phyloP scores from a whole-genome alignment of 2,329 filamentous ascomycete species.

The Aureobasidium sp. region DNA sequence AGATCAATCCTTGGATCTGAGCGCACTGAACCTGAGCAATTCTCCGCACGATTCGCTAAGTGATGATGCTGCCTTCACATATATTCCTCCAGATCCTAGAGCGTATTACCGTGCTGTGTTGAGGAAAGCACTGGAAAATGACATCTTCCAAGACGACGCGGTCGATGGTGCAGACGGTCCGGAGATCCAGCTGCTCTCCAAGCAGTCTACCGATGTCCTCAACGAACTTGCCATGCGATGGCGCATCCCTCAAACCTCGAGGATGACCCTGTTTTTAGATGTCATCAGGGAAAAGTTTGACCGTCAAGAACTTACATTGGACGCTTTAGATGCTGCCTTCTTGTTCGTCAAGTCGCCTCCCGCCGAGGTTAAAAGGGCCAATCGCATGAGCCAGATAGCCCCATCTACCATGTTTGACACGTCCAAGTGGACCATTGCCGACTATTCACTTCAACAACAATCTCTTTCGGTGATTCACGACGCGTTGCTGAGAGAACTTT shows the following conservation, averaged over 20 bases:
- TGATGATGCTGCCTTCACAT: slow-evolving; percentile 67
- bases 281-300: slow-evolving; percentile 78
- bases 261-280: slow-evolving; percentile 75
- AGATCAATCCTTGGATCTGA: slow-evolving; percentile 56
- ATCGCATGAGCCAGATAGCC: slow-evolving; percentile 43
- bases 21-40: slow-evolving; percentile 55
- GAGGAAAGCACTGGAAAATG: slow-evolving; percentile 62
- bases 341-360: slow-evolving; percentile 68
- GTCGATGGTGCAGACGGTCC: slow-evolving; percentile 44
- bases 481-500: slow-evolving; percentile 76
- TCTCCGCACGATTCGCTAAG: slow-evolving; percentile 34
- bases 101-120: slow-evolving; percentile 77
- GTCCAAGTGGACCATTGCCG: slow-evolving; percentile 44
- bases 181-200: slow-evolving; percentile 56
- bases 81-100: slow-evolving; percentile 78
- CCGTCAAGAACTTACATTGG: slow-evolving; percentile 71
- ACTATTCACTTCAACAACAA: slow-evolving; percentile 59
- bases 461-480: slow-evolving; percentile 71
- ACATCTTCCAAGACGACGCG: slow-evolving; percentile 48
- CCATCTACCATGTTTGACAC: slow-evolving; percentile 42
- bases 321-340: slow-evolving; percentile 78
- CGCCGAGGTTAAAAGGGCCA: slow-evolving; percentile 51
- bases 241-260: slow-evolving; percentile 78
- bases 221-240: slow-evolving; percentile 81
- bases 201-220: slow-evolving; percentile 72